Base-by-base conservation (phyloP, 2,329 filamentous ascomycete species). In the Parastagonospora nodorum region DNA sequence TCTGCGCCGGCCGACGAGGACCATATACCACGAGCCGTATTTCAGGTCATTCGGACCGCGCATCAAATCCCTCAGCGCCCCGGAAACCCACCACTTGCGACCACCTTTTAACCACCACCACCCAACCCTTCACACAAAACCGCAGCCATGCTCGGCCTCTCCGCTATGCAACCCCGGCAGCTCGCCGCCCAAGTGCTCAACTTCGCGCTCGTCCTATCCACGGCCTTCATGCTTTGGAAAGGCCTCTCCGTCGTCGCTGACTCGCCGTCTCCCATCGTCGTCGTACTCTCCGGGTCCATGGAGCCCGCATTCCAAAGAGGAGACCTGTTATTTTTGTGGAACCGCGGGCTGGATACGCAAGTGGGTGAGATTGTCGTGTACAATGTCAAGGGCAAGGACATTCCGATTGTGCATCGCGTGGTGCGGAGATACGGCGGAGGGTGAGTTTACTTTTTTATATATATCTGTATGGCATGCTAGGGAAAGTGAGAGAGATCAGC, bases 321-420 rank as follows among this genome's bases (percentile, higher is more conserved):
- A 48, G 89, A 92, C 67, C 77, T 92, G 6, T 78, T 92, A 2
- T 84, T 92, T 65, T 78, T 92, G 7, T 92, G 88, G 88, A 92
- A 92, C 71, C 79, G 88, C 47, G 75, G 80, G 46, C 54, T 72
- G 68, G 81, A 87, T 37, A 87, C 86, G 1, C 82, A 88, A 65
- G 78, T 90, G 39, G 88, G 88, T 14, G 88, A 90, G 74, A 81
- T 89, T 55, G 88, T 90, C 60, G 87, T 90, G 41, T 90, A 89
- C 76, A 96, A 96, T 70, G 89, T 96, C 46, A 84, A 86, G 72
- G 92, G 88, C 50, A 99, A 97, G 80, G 90, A 96, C 61, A 97
- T 99, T 58, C 94, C 94, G 28, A 99, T 99, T 75, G 94, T 99
- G 61, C 94, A 99, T 78, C 82, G 94, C 43, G 84, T 97, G 8